Evolutionary conservation across 2,329 filamentous ascomycete species (phyloP), one percentile per base, ranked within the genome.

Genomic region (Magnaporthiopsis rhizophila): DNA sequence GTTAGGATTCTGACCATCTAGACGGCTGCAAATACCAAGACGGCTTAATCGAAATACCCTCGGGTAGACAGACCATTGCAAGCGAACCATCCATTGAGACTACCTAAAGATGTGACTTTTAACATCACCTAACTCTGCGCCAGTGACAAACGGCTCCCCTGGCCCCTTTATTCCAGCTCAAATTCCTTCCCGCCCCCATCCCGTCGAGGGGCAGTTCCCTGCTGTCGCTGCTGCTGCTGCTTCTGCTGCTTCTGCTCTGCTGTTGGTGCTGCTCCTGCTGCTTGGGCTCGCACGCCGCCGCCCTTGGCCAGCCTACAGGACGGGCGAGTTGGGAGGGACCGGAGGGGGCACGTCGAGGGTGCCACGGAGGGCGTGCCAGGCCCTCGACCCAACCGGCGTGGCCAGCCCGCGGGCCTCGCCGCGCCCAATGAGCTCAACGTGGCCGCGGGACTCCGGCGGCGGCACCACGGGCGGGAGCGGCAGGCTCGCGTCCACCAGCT

Each of bases 1-100:
- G 76, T 69, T 79, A 53, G 45, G 21, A 30, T n/a, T 21, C 45
- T n/a, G 45, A 3, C 18, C 45, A n/a, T n/a, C 8, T 53, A 3
- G 18, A 53, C 11, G 45, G 21, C 7, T 21, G 18, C 21, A 53
- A 11, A 21, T 8, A 53, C 36, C 36, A 38, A 13, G 4, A 38
- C 36, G 36, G 15, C 36, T 38, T 38, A 15, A 38, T 38, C 18
- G 36, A 30, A 5, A 5, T 38, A 38, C 9, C 5, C 36, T 5
- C 2, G 36, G 36, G 36, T 38, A 15, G 13, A 18, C 36, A 38
- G 3, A 38, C 36, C 36, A 18, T 38, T 34, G 6, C 15, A 45
- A 3, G 38, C 38, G 7, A 45, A 53, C 8, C 45, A n/a, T n/a
- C 7, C 45, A 53, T 53, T n/a, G 7, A n/a, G n/a, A 53, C 3